Evolutionary conservation across 129 eudicot genomes (phyloP), one percentile per base, ranked within the genome.

Genomic region (Rutidosis leptorrhynchoides): DNA sequence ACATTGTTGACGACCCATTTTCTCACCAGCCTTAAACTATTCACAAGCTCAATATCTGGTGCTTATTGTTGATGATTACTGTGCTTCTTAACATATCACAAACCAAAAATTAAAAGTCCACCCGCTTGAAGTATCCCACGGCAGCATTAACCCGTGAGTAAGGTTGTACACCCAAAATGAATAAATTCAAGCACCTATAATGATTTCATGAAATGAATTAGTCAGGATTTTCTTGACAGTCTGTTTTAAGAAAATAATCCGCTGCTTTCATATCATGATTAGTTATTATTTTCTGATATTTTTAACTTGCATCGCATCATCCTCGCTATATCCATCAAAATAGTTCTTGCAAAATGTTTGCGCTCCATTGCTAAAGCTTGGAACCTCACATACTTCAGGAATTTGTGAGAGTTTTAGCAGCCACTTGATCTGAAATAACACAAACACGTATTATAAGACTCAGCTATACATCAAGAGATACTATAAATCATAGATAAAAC

Each of bases 241-340:
- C 87, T 52, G 89, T 84, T 77, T 94, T 94, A 76, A 94, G 77
- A 76, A 86, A 94, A 80, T 94, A 94, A 71, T 94, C 99, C 29
- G 86, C 99, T 69, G 97, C 99, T 77, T 94, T 94, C 75, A 94
- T 97, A 27, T 89, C 99, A 69, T 94, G 99, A 78, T 94, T 94
- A 24, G 99, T 94, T 58, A 83, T 88, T n/a, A n/a, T 79, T 64
- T 89, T 82, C 89, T 97, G 17, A 94, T 89, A 46, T 79, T 82
- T 79, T 89, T 89, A 46, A 89, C 97, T 85, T 89, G 90, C 68
- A 80, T 56, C 2, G 99, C 99, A 73, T 94, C 97, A 59, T 78
- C 59, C 24, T 74, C 67, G 16, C 81, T 70, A 77, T 89, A 94
- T 70, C 67, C 80, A 70, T 89, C 94, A 57, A 83, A n/a, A 79